Evolutionary conservation across 768 basidiomycete species (phyloP).

Genomic region (Tricholoma saponaceum): DNA sequence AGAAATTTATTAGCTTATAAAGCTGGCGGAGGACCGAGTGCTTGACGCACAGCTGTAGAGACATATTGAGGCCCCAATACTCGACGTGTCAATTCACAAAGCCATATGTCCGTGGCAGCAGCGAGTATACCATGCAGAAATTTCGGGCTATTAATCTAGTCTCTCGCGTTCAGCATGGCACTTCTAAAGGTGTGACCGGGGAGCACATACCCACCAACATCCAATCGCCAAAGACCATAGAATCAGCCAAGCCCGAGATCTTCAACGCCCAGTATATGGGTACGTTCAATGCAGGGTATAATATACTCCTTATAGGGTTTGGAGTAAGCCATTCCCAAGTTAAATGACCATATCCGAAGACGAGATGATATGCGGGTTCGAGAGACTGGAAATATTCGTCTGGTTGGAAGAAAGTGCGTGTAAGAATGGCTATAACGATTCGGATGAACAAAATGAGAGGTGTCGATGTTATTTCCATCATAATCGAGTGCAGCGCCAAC

Average conservation of each 20-base stretch:
- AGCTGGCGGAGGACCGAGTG: not conserved
- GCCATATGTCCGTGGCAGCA: constrained; percentile 74
- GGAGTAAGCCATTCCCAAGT: constrained; percentile 94
- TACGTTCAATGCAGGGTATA: constrained; percentile 80
- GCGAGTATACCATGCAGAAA: constrained; percentile 74
- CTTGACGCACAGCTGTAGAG: constrained; percentile 56
- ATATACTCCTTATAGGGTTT: constrained; percentile 69
- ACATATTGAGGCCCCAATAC: constrained; percentile 57
- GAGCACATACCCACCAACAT: constrained; percentile 57
- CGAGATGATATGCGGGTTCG: constrained; percentile 84
- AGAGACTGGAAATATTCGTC: constrained; percentile 96
- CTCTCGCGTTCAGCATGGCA: constrained; percentile 1
- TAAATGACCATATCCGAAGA: constrained; percentile 88
- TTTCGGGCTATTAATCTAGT: constrained; percentile 73
- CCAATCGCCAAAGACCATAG: constrained; percentile 30
- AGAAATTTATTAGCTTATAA: not conserved
- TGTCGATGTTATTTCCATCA: constrained; percentile 11
- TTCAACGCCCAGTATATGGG: constrained; percentile 75
- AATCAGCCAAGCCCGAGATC: constrained; percentile 44
- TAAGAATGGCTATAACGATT: constrained; percentile 59
- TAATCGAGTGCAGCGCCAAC: not conserved
- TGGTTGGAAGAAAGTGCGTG: constrained; percentile 90
- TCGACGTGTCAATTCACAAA: constrained; percentile 55
- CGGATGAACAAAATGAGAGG: constrained; percentile 45
- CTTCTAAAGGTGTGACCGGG: not conserved